Evolutionary conservation across 306 rosid genomes (phyloP).

Genomic region (Calophaca sinica): DNA sequence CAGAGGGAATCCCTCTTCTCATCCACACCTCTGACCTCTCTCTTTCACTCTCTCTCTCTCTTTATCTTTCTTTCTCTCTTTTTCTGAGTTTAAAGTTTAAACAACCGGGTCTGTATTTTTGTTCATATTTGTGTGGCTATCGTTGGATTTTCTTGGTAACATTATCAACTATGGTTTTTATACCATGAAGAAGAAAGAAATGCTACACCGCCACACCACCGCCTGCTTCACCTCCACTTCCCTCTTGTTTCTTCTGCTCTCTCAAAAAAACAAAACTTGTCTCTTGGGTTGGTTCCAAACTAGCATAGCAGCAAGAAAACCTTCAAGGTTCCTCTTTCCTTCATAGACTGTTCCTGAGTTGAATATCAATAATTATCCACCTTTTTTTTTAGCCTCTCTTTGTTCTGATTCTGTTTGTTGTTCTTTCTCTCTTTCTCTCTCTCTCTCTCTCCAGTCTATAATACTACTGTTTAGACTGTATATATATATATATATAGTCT

Average conservation of each 20-base stretch:
- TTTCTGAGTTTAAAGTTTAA: slow-evolving; percentile 30
- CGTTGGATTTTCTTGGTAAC: slow-evolving; percentile 64
- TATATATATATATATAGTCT: slow-evolving; percentile 6
- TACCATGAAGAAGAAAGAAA: slow-evolving; percentile 53
- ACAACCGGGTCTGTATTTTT: slow-evolving; percentile 49
- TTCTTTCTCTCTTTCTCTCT: slow-evolving; percentile 23
- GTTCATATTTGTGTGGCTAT: slow-evolving; percentile 70
- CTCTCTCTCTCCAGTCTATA: slow-evolving; percentile 39
- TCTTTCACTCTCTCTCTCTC: slow-evolving; percentile 28
- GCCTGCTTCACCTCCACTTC: slow-evolving; percentile 51
- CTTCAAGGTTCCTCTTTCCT: slow-evolving; percentile 48
- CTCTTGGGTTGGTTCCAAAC: slow-evolving; percentile 89
- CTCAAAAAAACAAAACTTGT: slow-evolving; percentile 65
- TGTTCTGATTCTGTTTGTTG: slow-evolving; percentile 18
- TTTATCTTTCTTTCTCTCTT: slow-evolving; percentile 38
- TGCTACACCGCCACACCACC: slow-evolving; percentile 45
- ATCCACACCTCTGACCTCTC: slow-evolving; percentile 38
- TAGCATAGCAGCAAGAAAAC: slow-evolving; percentile 44
- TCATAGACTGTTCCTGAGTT: slow-evolving; percentile 35
- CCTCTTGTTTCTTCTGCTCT: slow-evolving; percentile 54
- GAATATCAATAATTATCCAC: neutral
- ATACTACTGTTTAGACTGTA: slow-evolving; percentile 8
- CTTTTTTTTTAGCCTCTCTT: slow-evolving; percentile 38
- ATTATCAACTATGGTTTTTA: slow-evolving; percentile 59
- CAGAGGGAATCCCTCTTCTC: slow-evolving; percentile 57